These are phyloP conservation scores for Xerocomellus intermedius DNA, from an alignment of 768 basidiomycete genomes.

Conservation along the genomic window DNA sequence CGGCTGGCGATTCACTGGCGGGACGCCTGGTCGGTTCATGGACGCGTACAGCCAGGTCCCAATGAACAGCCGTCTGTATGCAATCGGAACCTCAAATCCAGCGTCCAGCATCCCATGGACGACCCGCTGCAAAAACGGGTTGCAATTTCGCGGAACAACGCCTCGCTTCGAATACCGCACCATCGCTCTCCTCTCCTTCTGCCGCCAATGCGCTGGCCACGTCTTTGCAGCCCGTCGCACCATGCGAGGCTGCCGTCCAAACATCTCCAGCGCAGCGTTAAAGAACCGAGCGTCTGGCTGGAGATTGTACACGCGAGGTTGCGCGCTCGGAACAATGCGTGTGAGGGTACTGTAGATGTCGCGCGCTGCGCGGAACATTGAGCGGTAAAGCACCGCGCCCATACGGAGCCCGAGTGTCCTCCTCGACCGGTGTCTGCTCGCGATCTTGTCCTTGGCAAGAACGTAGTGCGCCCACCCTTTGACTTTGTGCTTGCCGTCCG, in stretches of 20 bases:
- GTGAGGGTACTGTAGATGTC: constrained; percentile 26
- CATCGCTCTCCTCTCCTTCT: constrained; percentile 29
- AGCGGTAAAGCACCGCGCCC: constrained; percentile 33
- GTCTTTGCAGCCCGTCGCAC: constrained; percentile 16
- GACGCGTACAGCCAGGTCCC: constrained; percentile 31
- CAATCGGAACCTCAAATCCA: constrained; percentile 42
- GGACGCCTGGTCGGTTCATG: constrained; percentile 11
- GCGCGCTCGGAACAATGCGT: constrained; percentile 22
- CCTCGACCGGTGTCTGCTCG: constrained; percentile 24
- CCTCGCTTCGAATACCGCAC: constrained; percentile 30
- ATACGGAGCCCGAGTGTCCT: constrained; percentile 30
- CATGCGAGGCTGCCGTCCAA: constrained; percentile 28
- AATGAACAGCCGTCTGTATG: constrained; percentile 39
- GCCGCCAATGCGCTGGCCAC: constrained; percentile 29
- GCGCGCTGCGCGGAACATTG: constrained; percentile 36
- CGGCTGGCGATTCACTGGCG: constrained; percentile 24
- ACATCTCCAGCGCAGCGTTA: constrained; percentile 55
- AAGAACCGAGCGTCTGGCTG: constrained; percentile 65
- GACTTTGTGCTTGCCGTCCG: constrained; percentile 20
- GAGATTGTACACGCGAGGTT: constrained; percentile 36
- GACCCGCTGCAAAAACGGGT: constrained; percentile 37
- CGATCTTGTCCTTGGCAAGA: constrained; percentile 20
- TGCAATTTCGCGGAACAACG: constrained; percentile 25
- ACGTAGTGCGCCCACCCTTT: constrained; percentile 38
- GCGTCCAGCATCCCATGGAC: constrained; percentile 38